Percentiles rank a stretch among this genome's conserved stretches.
phyloP scores from a whole-genome alignment of 306 rosid species.

The Hippophae tibetana region DNA sequence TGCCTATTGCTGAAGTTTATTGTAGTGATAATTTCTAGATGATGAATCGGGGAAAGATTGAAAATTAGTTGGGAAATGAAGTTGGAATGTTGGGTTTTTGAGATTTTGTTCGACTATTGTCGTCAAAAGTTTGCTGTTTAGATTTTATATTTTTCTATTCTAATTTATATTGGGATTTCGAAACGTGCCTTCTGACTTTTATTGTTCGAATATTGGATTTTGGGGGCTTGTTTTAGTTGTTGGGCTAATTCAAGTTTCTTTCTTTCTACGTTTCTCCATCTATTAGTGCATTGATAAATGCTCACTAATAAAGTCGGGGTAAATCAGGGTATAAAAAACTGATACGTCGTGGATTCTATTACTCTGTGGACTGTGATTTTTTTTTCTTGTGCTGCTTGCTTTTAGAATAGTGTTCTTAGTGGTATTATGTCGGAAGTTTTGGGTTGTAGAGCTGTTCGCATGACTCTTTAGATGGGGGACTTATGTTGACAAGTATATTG shows the following conservation, averaged over 20 bases:
- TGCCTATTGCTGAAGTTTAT: not conserved
- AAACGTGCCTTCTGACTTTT: constrained; percentile 23
- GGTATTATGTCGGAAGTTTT: not conserved
- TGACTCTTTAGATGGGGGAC: not conserved
- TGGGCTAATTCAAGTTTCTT: constrained; percentile 11
- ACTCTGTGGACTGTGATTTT: not conserved
- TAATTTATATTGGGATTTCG: constrained; percentile 8
- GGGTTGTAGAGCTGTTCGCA: not conserved
- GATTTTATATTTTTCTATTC: constrained; percentile 16
- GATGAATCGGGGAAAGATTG: constrained; percentile 4
- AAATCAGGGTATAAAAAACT: no score
- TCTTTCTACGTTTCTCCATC: not conserved
- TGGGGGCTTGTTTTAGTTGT: constrained; percentile 18
- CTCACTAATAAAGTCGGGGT: no score
- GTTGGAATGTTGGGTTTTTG: constrained; percentile 7
- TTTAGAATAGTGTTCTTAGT: not conserved
- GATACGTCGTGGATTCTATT: no score
- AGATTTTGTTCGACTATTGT: constrained; percentile 23
- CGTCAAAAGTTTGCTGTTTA: constrained; percentile 15
- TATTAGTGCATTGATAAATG: no score
- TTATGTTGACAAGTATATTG: not conserved
- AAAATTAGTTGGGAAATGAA: not conserved
- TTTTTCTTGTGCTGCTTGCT: not conserved
- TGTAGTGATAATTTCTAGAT: constrained; percentile 6
- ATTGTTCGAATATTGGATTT: constrained; percentile 7